phyloP scores from a whole-genome alignment of 2,329 filamentous ascomycete genomes.

The Niveomyces coronatus region DNA sequence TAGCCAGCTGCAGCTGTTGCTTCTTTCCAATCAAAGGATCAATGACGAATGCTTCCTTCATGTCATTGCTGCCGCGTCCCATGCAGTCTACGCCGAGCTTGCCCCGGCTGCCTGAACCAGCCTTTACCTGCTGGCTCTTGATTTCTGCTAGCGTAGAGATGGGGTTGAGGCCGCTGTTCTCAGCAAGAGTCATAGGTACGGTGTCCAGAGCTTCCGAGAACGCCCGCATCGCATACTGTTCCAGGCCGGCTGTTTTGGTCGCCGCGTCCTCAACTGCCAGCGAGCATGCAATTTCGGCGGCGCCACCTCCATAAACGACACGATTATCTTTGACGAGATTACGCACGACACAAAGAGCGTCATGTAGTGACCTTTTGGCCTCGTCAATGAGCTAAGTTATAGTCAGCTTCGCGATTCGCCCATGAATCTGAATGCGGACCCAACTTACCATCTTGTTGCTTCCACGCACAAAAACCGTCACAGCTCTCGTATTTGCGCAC shows the following conservation, averaged over 20 bases:
- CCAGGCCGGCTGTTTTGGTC: constrained; percentile 88
- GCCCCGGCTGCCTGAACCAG: constrained; percentile 35
- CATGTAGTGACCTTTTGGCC: constrained; percentile 93
- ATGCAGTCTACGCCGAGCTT: constrained; percentile 95
- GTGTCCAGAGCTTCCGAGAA: constrained; percentile 92
- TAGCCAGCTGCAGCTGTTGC: constrained; percentile 91
- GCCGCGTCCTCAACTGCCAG: constrained; percentile 92
- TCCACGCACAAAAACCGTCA: constrained; percentile 91
- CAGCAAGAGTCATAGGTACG: constrained; percentile 88
- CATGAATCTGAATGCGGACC: background rate
- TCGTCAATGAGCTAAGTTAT: constrained; percentile 85
- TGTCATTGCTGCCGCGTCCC: constrained; percentile 88
- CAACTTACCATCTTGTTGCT: constrained; percentile 94
- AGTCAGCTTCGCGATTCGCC: constrained; percentile 13
- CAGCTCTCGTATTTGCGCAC: constrained; percentile 93
- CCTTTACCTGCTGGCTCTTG: constrained; percentile 94
- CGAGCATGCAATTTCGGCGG: constrained; percentile 94
- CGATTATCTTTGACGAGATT: constrained; percentile 95
- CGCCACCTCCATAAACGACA: constrained; percentile 93
- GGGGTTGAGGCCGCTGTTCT: constrained; percentile 93
- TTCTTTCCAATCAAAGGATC: constrained; percentile 97
- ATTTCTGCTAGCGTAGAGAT: constrained; percentile 91
- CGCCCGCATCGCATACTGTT: constrained; percentile 98
- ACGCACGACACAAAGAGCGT: constrained; percentile 93
- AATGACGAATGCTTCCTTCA: constrained; percentile 97